A percentile compares a stretch with the other conserved stretches of the same genome.
Conservation (phyloP, 169 alveolate genomes). For the Eimeria mitis region DNA sequence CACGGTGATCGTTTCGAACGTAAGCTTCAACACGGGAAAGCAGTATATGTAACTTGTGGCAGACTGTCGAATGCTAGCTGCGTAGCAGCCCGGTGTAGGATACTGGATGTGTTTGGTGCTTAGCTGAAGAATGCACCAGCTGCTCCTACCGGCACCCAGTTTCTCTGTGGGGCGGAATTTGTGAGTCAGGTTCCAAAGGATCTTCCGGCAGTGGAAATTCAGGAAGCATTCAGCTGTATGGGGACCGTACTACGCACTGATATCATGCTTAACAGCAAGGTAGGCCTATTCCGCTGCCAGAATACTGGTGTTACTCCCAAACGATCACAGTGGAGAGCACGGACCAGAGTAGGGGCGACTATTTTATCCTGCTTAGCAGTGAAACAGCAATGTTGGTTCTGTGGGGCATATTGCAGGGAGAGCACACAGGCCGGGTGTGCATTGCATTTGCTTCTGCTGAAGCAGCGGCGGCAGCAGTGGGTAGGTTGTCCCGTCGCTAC, state of each 20-base stretch:
- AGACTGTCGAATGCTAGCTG: neutral
- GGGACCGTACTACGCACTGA: conserved; percentile 79
- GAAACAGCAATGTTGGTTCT: neutral
- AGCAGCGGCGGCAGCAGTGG: conserved; percentile 79
- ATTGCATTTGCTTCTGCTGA: conserved; percentile 75
- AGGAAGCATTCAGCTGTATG: conserved; percentile 81
- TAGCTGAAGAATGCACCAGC: neutral
- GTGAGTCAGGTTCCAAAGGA: conserved; percentile 78
- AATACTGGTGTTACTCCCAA: neutral
- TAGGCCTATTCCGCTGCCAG: conserved; percentile 17
- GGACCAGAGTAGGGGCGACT: neutral
- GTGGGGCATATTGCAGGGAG: conserved; percentile 64
- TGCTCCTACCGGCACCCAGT: neutral
- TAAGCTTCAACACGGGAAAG: neutral
- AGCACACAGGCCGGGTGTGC: conserved; percentile 82
- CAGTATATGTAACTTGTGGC: neutral
- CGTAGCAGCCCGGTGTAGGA: neutral
- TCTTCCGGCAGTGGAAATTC: conserved; percentile 82
- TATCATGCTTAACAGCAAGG: conserved; percentile 80
- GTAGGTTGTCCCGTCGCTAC: conserved; percentile 42
- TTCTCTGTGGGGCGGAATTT: neutral
- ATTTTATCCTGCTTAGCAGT: neutral
- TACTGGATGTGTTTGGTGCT: neutral
- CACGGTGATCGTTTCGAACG: conserved; percentile 65
- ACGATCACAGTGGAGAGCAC: neutral